These are phyloP conservation scores for Colletotrichum truncatum DNA, from an alignment of 2,329 filamentous ascomycete species.

Conservation along the genomic window DNA sequence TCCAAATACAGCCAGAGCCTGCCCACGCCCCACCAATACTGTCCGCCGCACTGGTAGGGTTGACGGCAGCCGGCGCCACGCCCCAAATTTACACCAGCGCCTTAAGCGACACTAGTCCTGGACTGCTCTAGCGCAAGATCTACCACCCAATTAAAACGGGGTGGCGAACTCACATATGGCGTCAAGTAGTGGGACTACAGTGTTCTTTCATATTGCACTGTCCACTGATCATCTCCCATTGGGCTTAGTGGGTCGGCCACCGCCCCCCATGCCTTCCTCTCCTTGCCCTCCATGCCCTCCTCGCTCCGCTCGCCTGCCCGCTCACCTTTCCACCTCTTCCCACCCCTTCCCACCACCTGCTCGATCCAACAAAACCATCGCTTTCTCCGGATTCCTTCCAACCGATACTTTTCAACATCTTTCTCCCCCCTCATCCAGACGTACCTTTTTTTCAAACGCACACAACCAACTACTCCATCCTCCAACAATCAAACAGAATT, in stretches of 20 bases:
- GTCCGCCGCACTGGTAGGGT: conserved; percentile 26
- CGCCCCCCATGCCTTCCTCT: conserved; percentile 17
- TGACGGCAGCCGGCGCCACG: conserved; percentile 30
- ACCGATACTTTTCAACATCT: conserved; percentile 28
- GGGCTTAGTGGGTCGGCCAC: conserved; percentile 17
- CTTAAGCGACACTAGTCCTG: conserved; percentile 20
- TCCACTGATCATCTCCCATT: conserved; percentile 24
- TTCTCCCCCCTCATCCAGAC: conserved; percentile 23
- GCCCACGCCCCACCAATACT: conserved; percentile 15
- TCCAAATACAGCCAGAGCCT: neutral
- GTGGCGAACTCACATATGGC: conserved; percentile 32
- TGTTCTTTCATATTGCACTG: neutral
- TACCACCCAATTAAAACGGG: conserved; percentile 22
- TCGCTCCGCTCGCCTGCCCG: conserved; percentile 24
- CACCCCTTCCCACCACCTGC: conserved; percentile 9
- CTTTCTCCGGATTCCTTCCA: conserved; percentile 27
- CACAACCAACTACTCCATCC: neutral
- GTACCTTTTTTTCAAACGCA: neutral
- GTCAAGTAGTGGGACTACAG: conserved; percentile 30
- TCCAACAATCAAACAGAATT: neutral
- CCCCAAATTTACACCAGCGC: conserved; percentile 30
- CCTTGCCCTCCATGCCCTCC: conserved; percentile 29
- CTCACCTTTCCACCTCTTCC: conserved; percentile 22
- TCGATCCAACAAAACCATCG: conserved; percentile 33
- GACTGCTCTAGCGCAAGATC: conserved; percentile 16